Conservation (phyloP, 257 asterid species). For the Plantago major region DNA sequence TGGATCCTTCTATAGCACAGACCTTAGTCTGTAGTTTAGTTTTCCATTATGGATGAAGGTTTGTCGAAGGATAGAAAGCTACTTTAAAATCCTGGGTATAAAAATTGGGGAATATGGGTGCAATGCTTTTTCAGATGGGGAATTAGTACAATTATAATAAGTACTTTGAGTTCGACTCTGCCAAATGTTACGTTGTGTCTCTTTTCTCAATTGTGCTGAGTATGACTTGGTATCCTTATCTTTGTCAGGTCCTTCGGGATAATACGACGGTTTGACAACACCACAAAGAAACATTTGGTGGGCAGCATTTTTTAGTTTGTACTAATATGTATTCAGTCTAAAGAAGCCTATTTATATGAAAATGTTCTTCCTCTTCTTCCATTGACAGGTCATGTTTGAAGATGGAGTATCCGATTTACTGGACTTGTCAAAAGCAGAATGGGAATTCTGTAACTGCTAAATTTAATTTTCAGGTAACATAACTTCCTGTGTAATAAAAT, state of each 20-base stretch:
- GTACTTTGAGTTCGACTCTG: not conserved
- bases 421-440: slow-evolving; percentile 77
- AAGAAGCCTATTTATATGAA: not conserved
- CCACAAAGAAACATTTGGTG: slow-evolving; percentile 77
- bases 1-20: not conserved
- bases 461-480: slow-evolving; percentile 37
- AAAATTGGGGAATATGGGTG: too few relatives aligned
- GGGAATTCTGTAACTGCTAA: slow-evolving; percentile 60
- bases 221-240: slow-evolving; percentile 2
- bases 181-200: too few relatives aligned
- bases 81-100: too few relatives aligned
- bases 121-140: not conserved
- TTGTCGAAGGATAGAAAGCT: too few relatives aligned
- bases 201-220: slow-evolving; percentile 21
- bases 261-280: slow-evolving; percentile 54
- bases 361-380: slow-evolving; percentile 14
- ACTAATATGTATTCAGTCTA: not conserved
- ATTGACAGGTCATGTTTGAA: slow-evolving; percentile 75
- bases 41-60: too few relatives aligned
- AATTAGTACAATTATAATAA: not conserved
- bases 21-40: too few relatives aligned
- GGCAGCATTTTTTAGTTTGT: slow-evolving; percentile 24
- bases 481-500: not conserved
- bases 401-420: slow-evolving; percentile 60
- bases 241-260: slow-evolving; percentile 68